Evolutionary conservation across 108 stramenopile genomes (phyloP), one percentile per base, ranked within the genome.

Genomic region (Aurantiochytrium sp.): DNA sequence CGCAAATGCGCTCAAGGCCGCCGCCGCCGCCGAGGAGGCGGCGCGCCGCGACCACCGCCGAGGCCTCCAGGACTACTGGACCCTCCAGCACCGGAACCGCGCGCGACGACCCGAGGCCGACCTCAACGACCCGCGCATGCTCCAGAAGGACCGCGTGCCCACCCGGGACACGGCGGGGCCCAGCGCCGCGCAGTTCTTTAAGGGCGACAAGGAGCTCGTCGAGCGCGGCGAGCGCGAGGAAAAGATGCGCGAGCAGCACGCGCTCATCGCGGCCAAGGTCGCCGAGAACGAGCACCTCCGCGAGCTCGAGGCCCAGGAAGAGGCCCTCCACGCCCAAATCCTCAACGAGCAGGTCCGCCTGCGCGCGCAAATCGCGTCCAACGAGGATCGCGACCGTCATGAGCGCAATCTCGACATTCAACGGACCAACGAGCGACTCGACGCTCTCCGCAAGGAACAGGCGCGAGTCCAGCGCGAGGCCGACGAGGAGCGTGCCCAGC

Each of bases 241-340:
- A n/a, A 81, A 81, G 24, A 41, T 48, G 73, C 36, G 45, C 10
- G 73, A 81, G 73, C 73, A 81, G 45, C 73, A 48, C 30, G 73
- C 42, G 0, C n/a, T 81, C 27, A 81, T 81, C 24, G 39, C 10
- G 6, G 73, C 21, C 45, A 81, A 81, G 30, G 45, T 81, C 12
- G 73, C 39, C 6, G 73, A 81, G 1, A 41, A 81, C n/a, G 12
- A 48, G 73, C 45, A 12, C 19, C n/a, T 48, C 0, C 73, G 36
- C 45, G 73, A 81, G 17, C 39, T 41, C 19, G 73, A 81, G 45
- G 42, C 42, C 45, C 24, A 81, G 2, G 73, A 81, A 2, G 45
- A 48, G 24, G 73, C 39, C n/a, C 36, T 41, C 24, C 39, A 81
- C 39, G 73, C 73, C n/a, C 39, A 48, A 19, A 48, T 48, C 27